Base-by-base conservation (phyloP, 2,329 filamentous ascomycete genomes). In the Aspergillus piperis region DNA sequence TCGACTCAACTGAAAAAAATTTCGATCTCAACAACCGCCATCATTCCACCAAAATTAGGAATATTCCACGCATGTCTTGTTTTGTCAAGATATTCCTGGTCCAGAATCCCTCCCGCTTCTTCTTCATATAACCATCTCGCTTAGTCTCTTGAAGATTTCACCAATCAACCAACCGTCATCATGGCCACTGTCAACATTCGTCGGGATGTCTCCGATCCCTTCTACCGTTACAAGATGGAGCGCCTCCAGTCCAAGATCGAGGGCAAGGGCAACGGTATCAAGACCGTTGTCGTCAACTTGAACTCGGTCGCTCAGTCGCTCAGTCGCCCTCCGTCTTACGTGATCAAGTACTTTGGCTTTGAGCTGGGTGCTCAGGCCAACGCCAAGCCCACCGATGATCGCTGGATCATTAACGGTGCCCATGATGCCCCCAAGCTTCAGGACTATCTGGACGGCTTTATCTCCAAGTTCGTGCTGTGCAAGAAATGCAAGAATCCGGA, bases 161-260 rank as follows among this genome's bases (percentile, higher is more conserved):
- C 62, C 32, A 36, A 36, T 58, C 54, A 65, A 59, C 66, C 50
- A 62, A 82, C 80, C 81, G 82, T 82, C 87, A 92, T 73, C 81
- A 98, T 98, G 95, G 89, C 91, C 86, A 93, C 91, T 83, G 85
- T 99, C 87, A 99, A 99, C 83, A 93, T 98, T 82, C 93, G 93
- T 81, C 92, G 91, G 81, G 94, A 98, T 90, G 90, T 96, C 83
- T 90, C 89, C 84, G 95, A 99, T 83, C 90, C 90, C 82, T 99
- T 97, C 88, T 99, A 99, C 84, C 95, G 95, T 80, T 99, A 99
- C 89, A 99, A 99, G 88, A 99, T 99, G 95, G 95, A 98, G 84
- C 90, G 88, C 72, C 84, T 99, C 77, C 92, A 96, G 85, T 96
- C 95, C 79, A 99, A 99, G 86, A 96, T 99, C 73, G 95, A 99